Conservation (phyloP, 768 basidiomycete genomes). For the Tubosaeta brunneosetosa region DNA sequence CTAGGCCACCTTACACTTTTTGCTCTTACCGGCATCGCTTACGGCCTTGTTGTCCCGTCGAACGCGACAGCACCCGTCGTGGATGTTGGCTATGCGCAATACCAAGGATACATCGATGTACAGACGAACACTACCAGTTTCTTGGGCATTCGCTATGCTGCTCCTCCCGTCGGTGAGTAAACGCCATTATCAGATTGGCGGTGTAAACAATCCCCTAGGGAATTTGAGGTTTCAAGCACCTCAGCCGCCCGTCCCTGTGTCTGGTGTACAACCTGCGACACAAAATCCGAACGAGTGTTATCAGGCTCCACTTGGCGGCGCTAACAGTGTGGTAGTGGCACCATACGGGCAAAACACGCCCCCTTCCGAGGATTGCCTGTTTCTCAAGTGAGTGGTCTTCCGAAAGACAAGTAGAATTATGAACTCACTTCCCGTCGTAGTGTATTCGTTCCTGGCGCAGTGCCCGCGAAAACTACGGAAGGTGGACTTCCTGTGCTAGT, state of each 20-base stretch:
- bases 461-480: background rate
- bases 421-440: background rate
- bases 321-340: background rate
- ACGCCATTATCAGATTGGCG: too few species aligned
- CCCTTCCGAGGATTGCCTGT: background rate
- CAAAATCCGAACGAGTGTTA: background rate
- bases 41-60: background rate
- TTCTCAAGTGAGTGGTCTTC: background rate
- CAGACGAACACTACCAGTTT: constrained; percentile 21
- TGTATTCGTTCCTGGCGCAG: background rate
- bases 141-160: constrained; percentile 10
- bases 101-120: constrained; percentile 25
- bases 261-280: background rate
- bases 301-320: background rate
- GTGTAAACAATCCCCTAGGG: background rate
- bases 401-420: background rate
- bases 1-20: background rate
- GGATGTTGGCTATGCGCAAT: constrained; percentile 30
- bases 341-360: background rate
- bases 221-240: background rate
- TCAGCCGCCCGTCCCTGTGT: background rate
- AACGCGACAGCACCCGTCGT: constrained; percentile 11
- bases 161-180: too few species aligned
- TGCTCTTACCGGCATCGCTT: background rate
- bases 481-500: background rate